phyloP scores from a whole-genome alignment of 2,329 filamentous ascomycete species.

The Aphanocladium album region DNA sequence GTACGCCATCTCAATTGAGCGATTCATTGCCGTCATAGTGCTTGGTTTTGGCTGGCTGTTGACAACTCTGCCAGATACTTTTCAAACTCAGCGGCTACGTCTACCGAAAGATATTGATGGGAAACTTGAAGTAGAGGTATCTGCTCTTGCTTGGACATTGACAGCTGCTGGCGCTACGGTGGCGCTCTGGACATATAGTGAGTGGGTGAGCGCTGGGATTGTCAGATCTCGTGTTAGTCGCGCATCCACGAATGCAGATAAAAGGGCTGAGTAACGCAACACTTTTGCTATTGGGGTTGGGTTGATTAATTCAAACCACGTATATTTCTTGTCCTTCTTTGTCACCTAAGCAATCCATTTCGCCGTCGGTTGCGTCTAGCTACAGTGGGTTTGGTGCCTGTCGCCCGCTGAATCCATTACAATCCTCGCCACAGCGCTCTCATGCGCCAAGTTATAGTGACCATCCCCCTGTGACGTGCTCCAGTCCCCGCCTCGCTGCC shows the following conservation, averaged over 20 bases:
- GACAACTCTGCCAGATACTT: not conserved
- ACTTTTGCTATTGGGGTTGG: too few relatives aligned
- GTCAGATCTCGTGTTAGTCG: not conserved
- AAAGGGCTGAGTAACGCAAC: not conserved
- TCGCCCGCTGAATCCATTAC: too few relatives aligned
- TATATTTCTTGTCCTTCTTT: too few relatives aligned
- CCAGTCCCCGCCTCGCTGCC: too few relatives aligned
- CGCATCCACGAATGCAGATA: not conserved
- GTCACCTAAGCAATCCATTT: too few relatives aligned
- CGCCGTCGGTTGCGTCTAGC: too few relatives aligned
- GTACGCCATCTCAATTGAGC: slow-evolving; percentile 4
- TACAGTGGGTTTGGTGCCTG: too few relatives aligned
- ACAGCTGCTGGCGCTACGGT: not conserved
- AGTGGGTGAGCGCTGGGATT: not conserved
- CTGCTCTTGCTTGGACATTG: slow-evolving; percentile 5
- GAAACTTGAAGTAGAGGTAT: not conserved
- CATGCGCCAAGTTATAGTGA: too few relatives aligned
- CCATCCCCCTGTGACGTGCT: too few relatives aligned
- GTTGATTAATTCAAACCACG: too few relatives aligned
- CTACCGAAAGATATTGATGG: not conserved
- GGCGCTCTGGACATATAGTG: not conserved
- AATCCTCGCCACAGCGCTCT: too few relatives aligned
- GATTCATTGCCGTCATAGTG: not conserved
- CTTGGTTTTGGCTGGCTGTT: not conserved
- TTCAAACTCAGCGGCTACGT: not conserved